Evolutionary conservation across 1,284 basidiomycete genomes (phyloP).

Genomic region (Heliocybe sulcata): DNA sequence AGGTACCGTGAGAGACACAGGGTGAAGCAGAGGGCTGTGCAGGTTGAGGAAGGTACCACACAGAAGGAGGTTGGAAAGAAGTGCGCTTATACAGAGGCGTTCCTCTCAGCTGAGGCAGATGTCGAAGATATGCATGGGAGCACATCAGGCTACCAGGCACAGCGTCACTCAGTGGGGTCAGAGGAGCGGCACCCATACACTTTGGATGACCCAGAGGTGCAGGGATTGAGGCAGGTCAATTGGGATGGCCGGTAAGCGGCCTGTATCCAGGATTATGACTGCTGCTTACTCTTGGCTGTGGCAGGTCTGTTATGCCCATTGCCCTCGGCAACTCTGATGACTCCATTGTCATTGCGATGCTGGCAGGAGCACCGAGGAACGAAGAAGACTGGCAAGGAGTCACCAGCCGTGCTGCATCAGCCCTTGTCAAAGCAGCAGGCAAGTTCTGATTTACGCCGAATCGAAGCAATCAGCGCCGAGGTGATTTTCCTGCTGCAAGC

Average conservation of each 20-base stretch:
- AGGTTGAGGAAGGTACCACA: not conserved
- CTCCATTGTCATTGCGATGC: not conserved
- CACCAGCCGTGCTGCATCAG: not conserved
- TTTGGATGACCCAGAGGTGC: not conserved
- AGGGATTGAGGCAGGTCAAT: not conserved
- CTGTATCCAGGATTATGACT: too few species aligned
- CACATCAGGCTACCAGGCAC: not conserved
- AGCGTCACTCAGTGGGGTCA: not conserved
- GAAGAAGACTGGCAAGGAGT: not conserved
- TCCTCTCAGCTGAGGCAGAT: not conserved
- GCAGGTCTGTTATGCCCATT: not conserved
- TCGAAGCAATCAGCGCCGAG: not conserved
- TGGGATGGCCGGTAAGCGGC: not conserved
- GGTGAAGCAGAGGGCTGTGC: not conserved
- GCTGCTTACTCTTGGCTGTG: not conserved
- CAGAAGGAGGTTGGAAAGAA: not conserved
- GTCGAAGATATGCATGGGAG: not conserved
- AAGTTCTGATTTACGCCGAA: not conserved
- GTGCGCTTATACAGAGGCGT: not conserved
- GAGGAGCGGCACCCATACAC: not conserved
- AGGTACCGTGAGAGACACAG: not conserved
- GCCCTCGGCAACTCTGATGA: not conserved
- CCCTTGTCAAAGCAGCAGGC: not conserved
- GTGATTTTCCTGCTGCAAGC: not conserved
- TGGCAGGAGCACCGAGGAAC: not conserved